These are phyloP conservation scores for Ephemerocybe angulata DNA, from an alignment of 768 basidiomycete species.

Conservation along the genomic window DNA sequence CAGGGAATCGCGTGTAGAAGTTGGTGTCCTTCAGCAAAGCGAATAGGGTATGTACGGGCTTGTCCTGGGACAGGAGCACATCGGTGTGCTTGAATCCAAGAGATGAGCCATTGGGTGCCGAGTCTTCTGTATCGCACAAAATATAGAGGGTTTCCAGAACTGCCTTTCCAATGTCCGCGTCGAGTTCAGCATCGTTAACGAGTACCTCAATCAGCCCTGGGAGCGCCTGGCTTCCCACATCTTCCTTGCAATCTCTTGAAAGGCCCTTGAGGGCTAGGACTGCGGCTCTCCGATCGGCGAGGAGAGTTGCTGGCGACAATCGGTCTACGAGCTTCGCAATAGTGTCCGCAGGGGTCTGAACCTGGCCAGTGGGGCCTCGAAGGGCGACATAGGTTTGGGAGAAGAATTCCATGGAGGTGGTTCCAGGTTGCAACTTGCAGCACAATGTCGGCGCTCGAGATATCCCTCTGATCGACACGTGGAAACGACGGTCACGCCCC, in stretches of 20 bases:
- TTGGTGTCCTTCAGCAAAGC: slow-evolving; percentile 67
- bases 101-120: slow-evolving; percentile 46
- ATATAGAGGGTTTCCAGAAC: slow-evolving; percentile 84
- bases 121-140: slow-evolving; percentile 78
- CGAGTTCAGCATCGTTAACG: slow-evolving; percentile 48
- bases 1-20: slow-evolving; percentile 83
- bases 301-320: slow-evolving; percentile 82
- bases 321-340: slow-evolving; percentile 86
- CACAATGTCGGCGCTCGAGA: neutral
- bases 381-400: slow-evolving; percentile 83
- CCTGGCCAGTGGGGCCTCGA: slow-evolving; percentile 76
- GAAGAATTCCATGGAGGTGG: slow-evolving; percentile 70
- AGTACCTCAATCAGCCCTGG: slow-evolving; percentile 20
- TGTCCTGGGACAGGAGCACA: slow-evolving; percentile 66
- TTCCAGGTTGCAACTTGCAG: too few relatives aligned
- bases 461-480: neutral
- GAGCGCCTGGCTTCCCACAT: slow-evolving; percentile 75
- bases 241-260: slow-evolving; percentile 83
- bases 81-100: slow-evolving; percentile 86
- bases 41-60: slow-evolving; percentile 72
- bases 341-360: slow-evolving; percentile 81
- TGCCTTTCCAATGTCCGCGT: slow-evolving; percentile 89
- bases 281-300: slow-evolving; percentile 89
- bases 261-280: slow-evolving; percentile 94
- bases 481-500: neutral